phyloP scores from a whole-genome alignment of 768 basidiomycete genomes.

The Crepidotus variabilis region DNA sequence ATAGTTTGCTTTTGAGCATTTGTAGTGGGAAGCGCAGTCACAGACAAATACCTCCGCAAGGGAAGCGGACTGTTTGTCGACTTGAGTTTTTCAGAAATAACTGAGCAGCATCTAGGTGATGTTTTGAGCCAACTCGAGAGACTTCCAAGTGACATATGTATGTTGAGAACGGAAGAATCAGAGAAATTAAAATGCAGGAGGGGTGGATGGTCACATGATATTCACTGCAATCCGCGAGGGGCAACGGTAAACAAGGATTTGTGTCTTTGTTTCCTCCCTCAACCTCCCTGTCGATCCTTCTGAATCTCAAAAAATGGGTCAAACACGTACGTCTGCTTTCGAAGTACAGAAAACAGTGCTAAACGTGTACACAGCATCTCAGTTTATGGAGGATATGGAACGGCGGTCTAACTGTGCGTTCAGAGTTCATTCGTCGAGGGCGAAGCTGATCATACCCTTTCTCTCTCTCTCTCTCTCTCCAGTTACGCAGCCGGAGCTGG shows the following conservation, averaged over 20 bases:
- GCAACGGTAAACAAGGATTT: background rate
- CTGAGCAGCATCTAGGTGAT: too few species aligned
- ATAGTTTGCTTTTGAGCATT: constrained; percentile 70
- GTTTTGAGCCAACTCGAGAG: too few species aligned
- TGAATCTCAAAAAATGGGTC: constrained; percentile 58
- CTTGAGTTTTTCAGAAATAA: too few species aligned
- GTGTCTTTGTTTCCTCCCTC: background rate
- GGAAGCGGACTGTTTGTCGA: too few species aligned
- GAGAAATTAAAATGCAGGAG: too few species aligned
- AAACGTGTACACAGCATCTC: constrained; percentile 53
- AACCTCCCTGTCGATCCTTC: background rate
- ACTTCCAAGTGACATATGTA: too few species aligned
- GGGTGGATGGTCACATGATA: too few species aligned
- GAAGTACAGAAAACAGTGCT: background rate
- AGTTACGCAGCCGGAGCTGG: constrained; percentile 95
- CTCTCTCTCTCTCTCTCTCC: constrained; percentile 1
- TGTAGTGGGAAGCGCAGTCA: constrained; percentile 6
- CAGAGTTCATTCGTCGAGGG: background rate
- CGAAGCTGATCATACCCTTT: constrained; percentile 11
- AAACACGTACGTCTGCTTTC: constrained; percentile 58
- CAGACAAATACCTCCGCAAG: too few species aligned
- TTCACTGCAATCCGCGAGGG: too few species aligned
- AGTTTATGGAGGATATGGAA: constrained; percentile 98
- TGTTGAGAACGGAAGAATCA: too few species aligned
- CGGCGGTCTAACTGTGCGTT: constrained; percentile 95